These are phyloP conservation scores for Penicillium concentricum DNA, from an alignment of 2,329 filamentous ascomycete species.

Conservation along the genomic window DNA sequence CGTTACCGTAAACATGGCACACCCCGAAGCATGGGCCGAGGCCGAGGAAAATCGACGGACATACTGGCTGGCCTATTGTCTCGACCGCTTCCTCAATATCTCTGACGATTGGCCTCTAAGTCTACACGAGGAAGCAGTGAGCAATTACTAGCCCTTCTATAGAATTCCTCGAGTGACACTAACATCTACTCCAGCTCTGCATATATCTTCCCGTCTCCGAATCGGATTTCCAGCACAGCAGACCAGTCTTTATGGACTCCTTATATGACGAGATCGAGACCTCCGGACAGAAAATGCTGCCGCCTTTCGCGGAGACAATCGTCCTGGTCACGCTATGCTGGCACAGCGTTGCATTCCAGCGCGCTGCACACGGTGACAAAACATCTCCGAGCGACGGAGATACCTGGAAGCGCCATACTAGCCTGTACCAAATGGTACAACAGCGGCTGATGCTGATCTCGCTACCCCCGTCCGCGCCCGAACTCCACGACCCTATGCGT, in stretches of 20 bases:
- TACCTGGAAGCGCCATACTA: constrained; percentile 12
- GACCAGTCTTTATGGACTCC: constrained; percentile 19
- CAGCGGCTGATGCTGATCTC: constrained; percentile 11
- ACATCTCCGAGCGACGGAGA: not conserved
- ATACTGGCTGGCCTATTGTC: constrained; percentile 40
- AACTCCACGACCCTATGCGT: constrained; percentile 14
- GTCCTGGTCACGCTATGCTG: constrained; percentile 8
- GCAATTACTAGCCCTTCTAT: not conserved
- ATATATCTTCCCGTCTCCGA: constrained; percentile 21
- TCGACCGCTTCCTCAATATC: constrained; percentile 36
- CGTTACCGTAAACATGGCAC: not conserved
- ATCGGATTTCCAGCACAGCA: constrained; percentile 5
- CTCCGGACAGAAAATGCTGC: constrained; percentile 3
- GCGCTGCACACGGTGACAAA: not conserved
- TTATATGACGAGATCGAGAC: constrained; percentile 12
- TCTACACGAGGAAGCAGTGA: constrained; percentile 27
- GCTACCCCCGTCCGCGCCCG: constrained; percentile 2
- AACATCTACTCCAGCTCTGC: not conserved
- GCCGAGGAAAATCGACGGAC: constrained; percentile 34
- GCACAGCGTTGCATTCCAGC: constrained; percentile 4
- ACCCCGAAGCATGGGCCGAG: constrained; percentile 19
- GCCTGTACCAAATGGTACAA: constrained; percentile 11
- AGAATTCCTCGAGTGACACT: not conserved
- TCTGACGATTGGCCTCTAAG: constrained; percentile 28
- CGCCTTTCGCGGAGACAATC: constrained; percentile 6